Evolutionary conservation across 2,329 filamentous ascomycete species (phyloP).

Genomic region (Dactylella cylindrospora): DNA sequence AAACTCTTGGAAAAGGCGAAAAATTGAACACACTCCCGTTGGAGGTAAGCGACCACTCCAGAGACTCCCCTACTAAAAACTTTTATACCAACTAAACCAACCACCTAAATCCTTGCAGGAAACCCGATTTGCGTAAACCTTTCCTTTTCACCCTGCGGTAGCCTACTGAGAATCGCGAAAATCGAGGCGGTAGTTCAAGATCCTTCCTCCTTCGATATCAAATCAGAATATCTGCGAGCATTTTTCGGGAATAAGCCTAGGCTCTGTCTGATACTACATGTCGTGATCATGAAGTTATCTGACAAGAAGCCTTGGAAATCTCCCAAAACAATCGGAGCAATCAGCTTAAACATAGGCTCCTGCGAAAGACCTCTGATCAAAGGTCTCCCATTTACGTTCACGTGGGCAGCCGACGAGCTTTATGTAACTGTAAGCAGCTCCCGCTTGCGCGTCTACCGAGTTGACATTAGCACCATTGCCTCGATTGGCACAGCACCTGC

Average conservation of each 20-base stretch:
- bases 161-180: not conserved
- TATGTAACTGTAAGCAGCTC: constrained; percentile 7
- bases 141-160: not conserved
- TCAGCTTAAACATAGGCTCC: not conserved
- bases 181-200: not conserved
- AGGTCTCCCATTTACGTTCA: constrained; percentile 8
- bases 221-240: not conserved
- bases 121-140: not conserved
- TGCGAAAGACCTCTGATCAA: constrained; percentile 1
- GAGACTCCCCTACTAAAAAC: too few species aligned
- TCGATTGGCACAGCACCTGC: not conserved
- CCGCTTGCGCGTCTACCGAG: not conserved
- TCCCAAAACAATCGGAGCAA: not conserved
- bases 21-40: too few species aligned
- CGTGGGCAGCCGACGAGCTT: not conserved
- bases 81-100: not conserved
- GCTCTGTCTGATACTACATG: not conserved
- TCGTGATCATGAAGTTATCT: not conserved
- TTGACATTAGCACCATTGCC: not conserved
- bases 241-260: not conserved
- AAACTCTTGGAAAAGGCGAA: too few species aligned
- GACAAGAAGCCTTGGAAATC: not conserved
- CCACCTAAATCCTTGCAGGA: not conserved
- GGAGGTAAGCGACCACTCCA: too few species aligned
- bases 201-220: too few species aligned